Base-by-base conservation (phyloP, 2,329 filamentous ascomycete genomes). In the Penicillium occitanis region DNA sequence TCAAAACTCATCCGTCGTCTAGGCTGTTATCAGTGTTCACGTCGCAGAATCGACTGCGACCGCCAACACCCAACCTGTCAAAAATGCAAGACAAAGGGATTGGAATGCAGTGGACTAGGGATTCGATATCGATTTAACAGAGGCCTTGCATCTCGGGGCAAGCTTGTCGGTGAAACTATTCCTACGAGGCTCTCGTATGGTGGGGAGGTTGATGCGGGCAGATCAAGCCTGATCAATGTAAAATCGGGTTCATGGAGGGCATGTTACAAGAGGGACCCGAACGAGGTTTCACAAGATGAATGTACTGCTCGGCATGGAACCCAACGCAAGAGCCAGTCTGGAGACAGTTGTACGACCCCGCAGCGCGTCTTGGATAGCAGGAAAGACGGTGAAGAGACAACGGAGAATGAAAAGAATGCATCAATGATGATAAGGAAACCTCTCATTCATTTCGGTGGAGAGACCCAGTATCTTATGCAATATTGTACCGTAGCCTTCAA, bases 21-120 rank as follows among this genome's bases (percentile, higher is more conserved):
- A 60, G 57, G 57, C 14, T 60, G 57, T 60, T 46, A 60, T 46
- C 28, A 60, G 57, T 60, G 57, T 22, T 60, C 57, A 42, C 19
- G 57, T 2, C 57, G 57, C n/a, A 42, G 57, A 44, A 60, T 60
- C 28, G 57, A 60, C 22, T 60, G 57, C 17, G 57, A 60, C 30
- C 57, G 57, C 5, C 37, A 33, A 42, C 35, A 60, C 2, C 57
- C 57, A 28, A 30, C 22, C n/a, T 57, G 51, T 3, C 2, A 2
- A 13, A 57, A 57, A 37, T 57, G 51, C 10, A 7, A 2, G 11
- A 22, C 17, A 13, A 57, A 22, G 1, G 51, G 51, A 13, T 3
- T 57, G 7, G 7, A n/a, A 35, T 57, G 51, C 14, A 57, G 51
- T 13, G 51, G 51, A 14, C 11, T 57, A 5, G 51, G 30, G 13